These are phyloP conservation scores for Apiotrichum veenhuisii DNA, from an alignment of 1,284 basidiomycete genomes.

Conservation along the genomic window DNA sequence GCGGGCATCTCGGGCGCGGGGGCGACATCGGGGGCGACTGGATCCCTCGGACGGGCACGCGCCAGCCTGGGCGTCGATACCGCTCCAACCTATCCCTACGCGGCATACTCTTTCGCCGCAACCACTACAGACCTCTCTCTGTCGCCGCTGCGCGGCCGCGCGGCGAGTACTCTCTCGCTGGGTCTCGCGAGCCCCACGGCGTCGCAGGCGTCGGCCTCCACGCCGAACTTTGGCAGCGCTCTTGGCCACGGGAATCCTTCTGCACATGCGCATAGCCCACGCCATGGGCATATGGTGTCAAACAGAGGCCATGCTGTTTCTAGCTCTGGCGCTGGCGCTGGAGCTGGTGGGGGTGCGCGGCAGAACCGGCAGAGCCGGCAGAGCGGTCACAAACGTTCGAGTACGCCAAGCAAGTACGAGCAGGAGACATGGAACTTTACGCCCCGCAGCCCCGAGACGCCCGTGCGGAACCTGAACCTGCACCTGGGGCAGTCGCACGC, in stretches of 20 bases:
- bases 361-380: no score
- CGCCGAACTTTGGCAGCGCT: not conserved
- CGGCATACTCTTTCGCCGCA: not conserved
- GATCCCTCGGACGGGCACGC: no score
- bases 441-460: not conserved
- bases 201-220: not conserved
- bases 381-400: no score
- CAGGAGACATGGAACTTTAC: not conserved
- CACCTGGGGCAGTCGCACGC: not conserved
- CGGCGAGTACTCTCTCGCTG: not conserved
- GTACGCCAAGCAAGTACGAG: not conserved
- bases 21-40: no score
- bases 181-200: not conserved
- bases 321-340: no score
- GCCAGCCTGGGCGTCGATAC: not conserved
- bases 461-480: no score
- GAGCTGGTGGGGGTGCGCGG: no score
- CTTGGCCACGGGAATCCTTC: not conserved
- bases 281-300: no score
- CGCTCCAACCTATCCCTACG: not conserved
- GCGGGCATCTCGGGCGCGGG: no score
- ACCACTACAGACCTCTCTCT: not conserved
- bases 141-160: not conserved
- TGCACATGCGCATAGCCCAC: no score
- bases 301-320: no score